Evolutionary conservation across 306 rosid species (phyloP).

Genomic region (Fragaria iinumae): DNA sequence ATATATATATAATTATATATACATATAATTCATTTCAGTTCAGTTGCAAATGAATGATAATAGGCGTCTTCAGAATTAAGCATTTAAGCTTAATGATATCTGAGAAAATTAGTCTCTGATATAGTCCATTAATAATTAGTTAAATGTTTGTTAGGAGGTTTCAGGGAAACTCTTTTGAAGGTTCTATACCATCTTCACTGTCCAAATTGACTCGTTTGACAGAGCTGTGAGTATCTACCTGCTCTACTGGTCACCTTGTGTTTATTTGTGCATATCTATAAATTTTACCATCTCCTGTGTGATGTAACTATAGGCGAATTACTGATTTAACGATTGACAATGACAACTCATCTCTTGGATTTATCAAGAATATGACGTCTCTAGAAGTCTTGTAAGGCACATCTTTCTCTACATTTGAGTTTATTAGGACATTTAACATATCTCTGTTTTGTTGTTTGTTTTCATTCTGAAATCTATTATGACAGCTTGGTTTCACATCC

Average conservation of each 20-base stretch:
- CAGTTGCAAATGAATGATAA: not conserved
- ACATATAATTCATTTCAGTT: not conserved
- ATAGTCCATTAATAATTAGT: not conserved
- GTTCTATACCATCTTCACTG: conserved; percentile 64
- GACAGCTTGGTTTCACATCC: conserved; percentile 21
- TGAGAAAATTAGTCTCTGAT: not conserved
- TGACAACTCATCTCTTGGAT: conserved; percentile 66
- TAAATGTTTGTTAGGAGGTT: conserved; percentile 53
- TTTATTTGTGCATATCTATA: conserved; percentile 5
- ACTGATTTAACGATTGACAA: conserved; percentile 63
- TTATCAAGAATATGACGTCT: conserved; percentile 62
- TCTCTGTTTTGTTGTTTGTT: conserved; percentile 6
- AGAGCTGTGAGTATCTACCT: conserved; percentile 57
- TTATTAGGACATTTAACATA: not conserved
- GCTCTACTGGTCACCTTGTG: conserved; percentile 11
- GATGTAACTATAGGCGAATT: conserved; percentile 49
- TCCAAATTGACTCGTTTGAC: conserved; percentile 59
- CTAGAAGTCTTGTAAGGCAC: conserved; percentile 50
- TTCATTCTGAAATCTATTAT: conserved; percentile 15
- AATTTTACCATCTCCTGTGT: conserved; percentile 28
- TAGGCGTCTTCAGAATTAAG: not conserved
- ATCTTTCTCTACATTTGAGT: conserved; percentile 5
- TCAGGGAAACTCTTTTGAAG: conserved; percentile 78
- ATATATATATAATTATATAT: too few relatives aligned
- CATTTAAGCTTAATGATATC: not conserved